These are phyloP conservation scores for Pestalotiopsis sp. DNA, from an alignment of 2,329 filamentous ascomycete genomes.

Conservation along the genomic window DNA sequence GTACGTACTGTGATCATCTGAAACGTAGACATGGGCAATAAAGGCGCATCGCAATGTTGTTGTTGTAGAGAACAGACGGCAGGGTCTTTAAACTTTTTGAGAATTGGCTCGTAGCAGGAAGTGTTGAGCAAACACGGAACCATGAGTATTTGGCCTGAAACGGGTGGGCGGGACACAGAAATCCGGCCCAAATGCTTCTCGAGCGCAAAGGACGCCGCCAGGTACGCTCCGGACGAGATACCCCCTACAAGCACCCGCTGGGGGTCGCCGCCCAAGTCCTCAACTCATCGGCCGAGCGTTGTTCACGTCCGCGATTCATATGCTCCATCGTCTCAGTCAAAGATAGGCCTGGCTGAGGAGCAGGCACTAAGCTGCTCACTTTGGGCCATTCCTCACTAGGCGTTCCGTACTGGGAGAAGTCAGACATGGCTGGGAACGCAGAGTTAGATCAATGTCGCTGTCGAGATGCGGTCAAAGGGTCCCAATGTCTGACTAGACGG, in stretches of 20 bases:
- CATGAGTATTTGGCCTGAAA: conserved; percentile 8
- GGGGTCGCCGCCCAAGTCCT: neutral
- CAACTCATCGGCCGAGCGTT: no score
- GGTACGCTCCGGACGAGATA: conserved; percentile 7
- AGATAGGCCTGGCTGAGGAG: neutral
- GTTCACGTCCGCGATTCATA: neutral
- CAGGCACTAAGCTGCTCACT: neutral
- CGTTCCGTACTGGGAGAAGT: conserved; percentile 3
- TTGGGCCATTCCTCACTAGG: conserved; percentile 9
- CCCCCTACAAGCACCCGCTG: neutral
- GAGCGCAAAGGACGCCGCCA: conserved; percentile 8
- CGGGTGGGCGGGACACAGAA: neutral
- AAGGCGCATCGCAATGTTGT: neutral
- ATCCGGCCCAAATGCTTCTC: conserved; percentile 2
- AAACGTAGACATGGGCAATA: neutral
- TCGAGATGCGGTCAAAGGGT: neutral
- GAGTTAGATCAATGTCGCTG: neutral
- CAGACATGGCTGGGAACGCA: neutral
- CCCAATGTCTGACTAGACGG: neutral
- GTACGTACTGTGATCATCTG: neutral
- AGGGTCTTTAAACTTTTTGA: neutral
- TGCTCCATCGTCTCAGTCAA: neutral
- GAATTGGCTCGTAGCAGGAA: neutral
- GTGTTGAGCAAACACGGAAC: neutral
- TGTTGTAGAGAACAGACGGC: neutral